phyloP scores from a whole-genome alignment of 2,329 filamentous ascomycete species.

The Allantophomopsis cytisporea region DNA sequence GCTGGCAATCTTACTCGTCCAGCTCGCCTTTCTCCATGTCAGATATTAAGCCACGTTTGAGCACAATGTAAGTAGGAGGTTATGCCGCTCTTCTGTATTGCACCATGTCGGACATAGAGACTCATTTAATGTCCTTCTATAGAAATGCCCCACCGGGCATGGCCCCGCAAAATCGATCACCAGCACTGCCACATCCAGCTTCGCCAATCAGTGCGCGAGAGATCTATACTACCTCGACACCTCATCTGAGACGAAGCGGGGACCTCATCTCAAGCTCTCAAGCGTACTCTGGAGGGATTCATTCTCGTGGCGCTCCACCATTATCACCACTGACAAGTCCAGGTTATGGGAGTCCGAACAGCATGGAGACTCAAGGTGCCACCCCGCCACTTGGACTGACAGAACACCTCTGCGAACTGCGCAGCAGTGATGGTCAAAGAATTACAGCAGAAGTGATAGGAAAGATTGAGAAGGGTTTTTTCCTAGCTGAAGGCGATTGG shows the following conservation, averaged over 20 bases:
- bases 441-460: conserved; percentile 50
- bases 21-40: conserved; percentile 17
- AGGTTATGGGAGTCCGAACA: conserved; percentile 18
- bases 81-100: conserved; percentile 5
- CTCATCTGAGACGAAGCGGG: conserved; percentile 14
- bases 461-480: conserved; percentile 61
- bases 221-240: conserved; percentile 16
- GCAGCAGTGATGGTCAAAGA: conserved; percentile 30
- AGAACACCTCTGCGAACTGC: conserved; percentile 29
- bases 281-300: conserved; percentile 9
- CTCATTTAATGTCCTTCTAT: not conserved
- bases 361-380: conserved; percentile 14
- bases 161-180: conserved; percentile 16
- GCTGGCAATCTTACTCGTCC: conserved; percentile 14
- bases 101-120: conserved; percentile 6
- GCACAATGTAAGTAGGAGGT: conserved; percentile 14
- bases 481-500: conserved; percentile 52
- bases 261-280: conserved; percentile 18
- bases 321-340: conserved; percentile 18
- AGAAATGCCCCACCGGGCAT: conserved; percentile 16
- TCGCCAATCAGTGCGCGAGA: conserved; percentile 17
- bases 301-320: conserved; percentile 10
- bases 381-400: conserved; percentile 21
- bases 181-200: conserved; percentile 15
- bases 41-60: conserved; percentile 18